These are phyloP conservation scores for Fusarium staphyleae DNA, from an alignment of 2,329 filamentous ascomycete genomes.

Conservation along the genomic window DNA sequence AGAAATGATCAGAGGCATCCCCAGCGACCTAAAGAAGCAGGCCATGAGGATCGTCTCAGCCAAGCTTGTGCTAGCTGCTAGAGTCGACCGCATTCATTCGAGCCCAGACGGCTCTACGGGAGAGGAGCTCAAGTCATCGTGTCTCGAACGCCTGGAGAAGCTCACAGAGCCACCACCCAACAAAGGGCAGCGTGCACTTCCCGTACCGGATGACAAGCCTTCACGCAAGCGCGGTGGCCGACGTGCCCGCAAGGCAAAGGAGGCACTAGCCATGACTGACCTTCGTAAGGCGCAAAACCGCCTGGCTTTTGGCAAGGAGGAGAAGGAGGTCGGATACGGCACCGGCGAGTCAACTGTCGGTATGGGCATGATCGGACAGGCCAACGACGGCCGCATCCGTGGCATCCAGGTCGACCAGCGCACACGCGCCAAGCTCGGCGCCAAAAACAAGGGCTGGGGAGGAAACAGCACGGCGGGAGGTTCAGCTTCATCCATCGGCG, in stretches of 20 bases:
- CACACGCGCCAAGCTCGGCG: conserved; percentile 89
- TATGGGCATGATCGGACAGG: conserved; percentile 92
- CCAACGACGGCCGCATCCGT: conserved; percentile 87
- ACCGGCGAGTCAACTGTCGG: conserved; percentile 84
- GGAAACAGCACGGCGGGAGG: conserved; percentile 69
- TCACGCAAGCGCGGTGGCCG: conserved; percentile 90
- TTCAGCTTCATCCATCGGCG: conserved; percentile 81
- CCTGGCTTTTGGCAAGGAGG: conserved; percentile 94
- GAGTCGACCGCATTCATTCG: conserved; percentile 85
- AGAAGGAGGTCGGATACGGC: conserved; percentile 91
- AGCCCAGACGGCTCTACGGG: conserved; percentile 83
- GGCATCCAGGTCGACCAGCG: conserved; percentile 89
- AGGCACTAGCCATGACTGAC: conserved; percentile 96
- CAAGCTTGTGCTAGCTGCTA: conserved; percentile 91
- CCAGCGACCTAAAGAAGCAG: conserved; percentile 86
- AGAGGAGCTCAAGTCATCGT: conserved; percentile 81
- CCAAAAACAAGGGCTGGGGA: conserved; percentile 97
- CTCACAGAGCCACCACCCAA: conserved; percentile 90
- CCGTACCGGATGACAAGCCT: conserved; percentile 94
- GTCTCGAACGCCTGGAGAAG: conserved; percentile 87
- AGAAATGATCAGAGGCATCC: conserved; percentile 84
- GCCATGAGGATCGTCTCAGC: conserved; percentile 94
- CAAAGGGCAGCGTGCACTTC: conserved; percentile 84
- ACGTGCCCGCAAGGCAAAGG: conserved; percentile 91
- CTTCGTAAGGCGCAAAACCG: conserved; percentile 95